A percentile compares a stretch with the other conserved stretches of the same genome.
phyloP scores from a whole-genome alignment of 495 filamentous ascomycete species.

The Neurospora pannonica region DNA sequence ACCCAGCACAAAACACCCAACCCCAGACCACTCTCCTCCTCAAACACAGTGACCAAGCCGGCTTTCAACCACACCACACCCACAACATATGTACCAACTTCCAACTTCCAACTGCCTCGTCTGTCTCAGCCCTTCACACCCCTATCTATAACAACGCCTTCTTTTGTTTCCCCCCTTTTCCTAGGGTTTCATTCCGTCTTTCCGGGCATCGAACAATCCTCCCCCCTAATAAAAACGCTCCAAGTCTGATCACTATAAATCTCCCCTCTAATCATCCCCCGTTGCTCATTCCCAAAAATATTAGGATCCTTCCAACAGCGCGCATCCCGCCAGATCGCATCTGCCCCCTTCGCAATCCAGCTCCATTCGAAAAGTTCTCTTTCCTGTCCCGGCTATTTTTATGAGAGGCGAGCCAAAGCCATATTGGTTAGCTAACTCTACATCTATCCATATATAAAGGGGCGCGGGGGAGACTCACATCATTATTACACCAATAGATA shows the following conservation, averaged over 20 bases:
- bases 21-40: neutral
- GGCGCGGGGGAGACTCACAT: neutral
- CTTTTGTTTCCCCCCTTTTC: neutral
- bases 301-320: neutral
- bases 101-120: neutral
- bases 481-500: neutral
- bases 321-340: neutral
- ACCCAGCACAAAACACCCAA: neutral
- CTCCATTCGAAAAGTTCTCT: neutral
- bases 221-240: neutral
- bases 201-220: neutral
- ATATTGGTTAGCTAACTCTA: too few relatives aligned
- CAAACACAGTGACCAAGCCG: neutral
- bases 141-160: neutral
- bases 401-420: too few relatives aligned
- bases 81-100: neutral
- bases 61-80: neutral
- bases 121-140: neutral
- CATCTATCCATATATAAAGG: too few relatives aligned
- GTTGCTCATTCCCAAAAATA: too few relatives aligned
- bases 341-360: neutral
- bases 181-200: neutral
- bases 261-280: neutral
- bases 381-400: neutral
- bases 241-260: neutral